phyloP scores from a whole-genome alignment of 805 yeast species.

The Isabelozyma rhagii region DNA sequence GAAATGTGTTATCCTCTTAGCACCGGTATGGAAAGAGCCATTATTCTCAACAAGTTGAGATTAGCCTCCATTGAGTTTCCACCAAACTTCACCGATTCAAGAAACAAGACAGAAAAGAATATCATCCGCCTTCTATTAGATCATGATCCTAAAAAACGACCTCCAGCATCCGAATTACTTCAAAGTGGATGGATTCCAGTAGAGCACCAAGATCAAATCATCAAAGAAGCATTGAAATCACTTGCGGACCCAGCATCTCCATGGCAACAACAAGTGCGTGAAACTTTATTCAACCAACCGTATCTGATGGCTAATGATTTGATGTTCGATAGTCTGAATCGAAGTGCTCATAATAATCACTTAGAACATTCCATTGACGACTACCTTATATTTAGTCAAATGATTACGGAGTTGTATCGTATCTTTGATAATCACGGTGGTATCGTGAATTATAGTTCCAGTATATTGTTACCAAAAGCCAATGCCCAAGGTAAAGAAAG shows the following conservation, averaged over 20 bases:
- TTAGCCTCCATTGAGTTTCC: conserved; percentile 66
- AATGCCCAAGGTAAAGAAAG: conserved; percentile 59
- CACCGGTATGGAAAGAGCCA: conserved; percentile 94
- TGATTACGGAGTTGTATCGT: conserved; percentile 55
- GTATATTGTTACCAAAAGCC: conserved; percentile 74
- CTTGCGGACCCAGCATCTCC: conserved; percentile 88
- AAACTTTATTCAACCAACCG: conserved; percentile 80
- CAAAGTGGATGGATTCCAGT: conserved; percentile 84
- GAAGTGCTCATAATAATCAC: conserved; percentile 18
- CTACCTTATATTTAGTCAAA: conserved; percentile 55
- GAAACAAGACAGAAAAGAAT: conserved; percentile 56
- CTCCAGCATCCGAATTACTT: conserved; percentile 72
- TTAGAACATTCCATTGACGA: conserved; percentile 35
- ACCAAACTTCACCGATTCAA: conserved; percentile 51
- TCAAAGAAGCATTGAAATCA: conserved; percentile 82
- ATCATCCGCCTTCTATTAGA: conserved; percentile 66
- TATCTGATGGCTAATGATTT: conserved; percentile 82
- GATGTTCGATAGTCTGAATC: conserved; percentile 60
- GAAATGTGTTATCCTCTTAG: conserved; percentile 84
- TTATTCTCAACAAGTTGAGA: conserved; percentile 65
- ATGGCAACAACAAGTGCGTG: conserved; percentile 91
- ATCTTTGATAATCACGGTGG: conserved; percentile 86
- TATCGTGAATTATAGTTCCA: conserved; percentile 65
- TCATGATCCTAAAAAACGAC: conserved; percentile 77
- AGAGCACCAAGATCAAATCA: conserved; percentile 84